Conservation (phyloP, 306 rosid genomes). For the Styphnolobium japonicum region DNA sequence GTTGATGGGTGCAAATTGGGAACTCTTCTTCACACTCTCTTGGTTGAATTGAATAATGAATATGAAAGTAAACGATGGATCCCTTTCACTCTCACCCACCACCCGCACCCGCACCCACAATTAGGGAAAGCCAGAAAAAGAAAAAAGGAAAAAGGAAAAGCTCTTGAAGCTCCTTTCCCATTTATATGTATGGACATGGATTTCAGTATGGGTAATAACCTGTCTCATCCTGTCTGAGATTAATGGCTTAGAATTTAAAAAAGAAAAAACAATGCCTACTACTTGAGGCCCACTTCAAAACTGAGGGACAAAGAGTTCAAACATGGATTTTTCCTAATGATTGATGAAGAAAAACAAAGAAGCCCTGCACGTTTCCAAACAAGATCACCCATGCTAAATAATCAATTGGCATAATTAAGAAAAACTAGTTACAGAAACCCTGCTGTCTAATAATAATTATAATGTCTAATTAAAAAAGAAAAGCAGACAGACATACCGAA, state of each 20-base stretch:
- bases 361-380: constrained; percentile 5
- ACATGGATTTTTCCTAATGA: constrained; percentile 30
- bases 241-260: constrained; percentile 6
- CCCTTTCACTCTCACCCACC: background rate
- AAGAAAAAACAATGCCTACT: constrained; percentile 4
- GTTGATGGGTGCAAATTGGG: background rate
- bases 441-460: background rate
- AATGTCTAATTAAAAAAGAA: background rate
- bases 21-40: background rate
- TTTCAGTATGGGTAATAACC: constrained; percentile 5
- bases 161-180: background rate
- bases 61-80: constrained; percentile 13
- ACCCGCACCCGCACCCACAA: background rate
- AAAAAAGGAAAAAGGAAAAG: background rate
- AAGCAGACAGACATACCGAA: constrained; percentile 10
- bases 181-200: constrained; percentile 10
- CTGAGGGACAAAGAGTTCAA: constrained; percentile 27
- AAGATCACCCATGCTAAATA: background rate
- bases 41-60: too few species aligned
- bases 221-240: constrained; percentile 12
- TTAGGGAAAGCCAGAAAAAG: background rate
- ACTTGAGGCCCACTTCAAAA: constrained; percentile 11
- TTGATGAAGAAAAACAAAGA: constrained; percentile 27
- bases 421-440: background rate
- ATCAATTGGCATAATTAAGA: constrained; percentile 17